phyloP scores from a whole-genome alignment of 148 eudicot genomes.

The Chenopodium album region DNA sequence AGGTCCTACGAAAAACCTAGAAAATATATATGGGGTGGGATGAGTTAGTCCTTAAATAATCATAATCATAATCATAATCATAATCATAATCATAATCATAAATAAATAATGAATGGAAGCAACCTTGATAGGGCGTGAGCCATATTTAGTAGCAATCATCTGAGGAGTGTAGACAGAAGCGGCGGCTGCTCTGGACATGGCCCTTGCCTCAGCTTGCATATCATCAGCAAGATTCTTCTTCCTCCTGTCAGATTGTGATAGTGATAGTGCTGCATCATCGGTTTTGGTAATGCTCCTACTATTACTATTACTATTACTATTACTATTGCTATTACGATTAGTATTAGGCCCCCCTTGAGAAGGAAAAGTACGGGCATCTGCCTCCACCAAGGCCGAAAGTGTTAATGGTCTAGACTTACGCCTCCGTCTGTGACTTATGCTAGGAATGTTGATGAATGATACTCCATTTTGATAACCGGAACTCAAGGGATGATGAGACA shows the following conservation, averaged over 20 bases:
- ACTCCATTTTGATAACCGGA: slow-evolving; percentile 4
- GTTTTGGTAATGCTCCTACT: slow-evolving; percentile 11
- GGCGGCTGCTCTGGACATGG: slow-evolving; percentile 76
- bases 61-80: too few relatives aligned
- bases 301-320: background rate
- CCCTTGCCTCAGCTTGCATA: slow-evolving; percentile 92
- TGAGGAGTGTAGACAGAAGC: slow-evolving; percentile 78
- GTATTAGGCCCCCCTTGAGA: background rate
- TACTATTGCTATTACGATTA: too few relatives aligned
- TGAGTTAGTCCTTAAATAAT: too few relatives aligned
- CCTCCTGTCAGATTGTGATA: slow-evolving; percentile 23
- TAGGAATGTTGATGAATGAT: slow-evolving; percentile 13
- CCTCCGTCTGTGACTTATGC: slow-evolving; percentile 21
- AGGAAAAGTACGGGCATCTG: slow-evolving; percentile 18
- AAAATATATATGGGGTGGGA: too few relatives aligned
- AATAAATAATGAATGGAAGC: too few relatives aligned
- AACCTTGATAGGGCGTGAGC: slow-evolving; percentile 83
- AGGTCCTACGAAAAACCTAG: slow-evolving; percentile 67
- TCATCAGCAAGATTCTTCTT: slow-evolving; percentile 61
- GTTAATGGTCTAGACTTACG: slow-evolving; percentile 20
- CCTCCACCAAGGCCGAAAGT: slow-evolving; percentile 39
- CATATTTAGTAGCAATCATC: slow-evolving; percentile 57
- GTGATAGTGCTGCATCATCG: slow-evolving; percentile 13
- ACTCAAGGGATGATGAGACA: slow-evolving; percentile 23
- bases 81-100: too few relatives aligned